Base-by-base conservation (phyloP, 1,284 basidiomycete species). In the Ustilago loliicola region DNA sequence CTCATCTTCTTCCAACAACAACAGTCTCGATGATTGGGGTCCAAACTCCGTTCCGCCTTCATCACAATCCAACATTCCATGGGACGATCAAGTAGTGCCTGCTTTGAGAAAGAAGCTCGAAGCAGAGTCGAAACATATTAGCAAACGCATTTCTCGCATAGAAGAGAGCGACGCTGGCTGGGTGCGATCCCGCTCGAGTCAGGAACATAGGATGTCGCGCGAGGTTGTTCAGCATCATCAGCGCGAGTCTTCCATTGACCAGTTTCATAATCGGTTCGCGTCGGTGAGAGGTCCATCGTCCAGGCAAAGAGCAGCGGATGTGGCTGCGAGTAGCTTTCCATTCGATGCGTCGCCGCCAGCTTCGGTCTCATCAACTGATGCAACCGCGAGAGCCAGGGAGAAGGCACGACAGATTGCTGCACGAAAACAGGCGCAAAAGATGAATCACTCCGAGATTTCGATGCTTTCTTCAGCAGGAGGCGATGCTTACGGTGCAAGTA, bases 11-110 rank as follows among this genome's bases (percentile, higher is more conserved):
- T 27, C 27, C 27, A 17, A 15, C 40, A 21, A n/a, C 25, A 21
- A 32, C 29, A 25, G 5, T 10, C 11, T 23, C n/a, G 73, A 71
- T 36, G 67, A 78, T 10, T 79, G 77, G 77, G 77, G 72, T 11
- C 77, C 77, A 1, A 59, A 55, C 8, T 79, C 77, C 23, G 47
- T 79, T 2, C 77, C 77, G 15, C 72, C 72, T 0, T 25, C 58
- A 17, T 32, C 38, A 0, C 42, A 48, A 15, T 30, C 55, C 54
- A 72, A 63, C 48, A 51, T 79, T 8, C 69, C 72, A 0, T 81
- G 78, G 78, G 80, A 81, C 52, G 78, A 80, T 17, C 73, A 80
- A 32, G 65, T 81, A 0, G 78, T 81, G 1, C 80, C 80, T 15
- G 80, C 80, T 0, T 57, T 81, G 15, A 62, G 75, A 1, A 78